Base-by-base conservation (phyloP, 305 asterid genomes). In the Coffea humblotiana region DNA sequence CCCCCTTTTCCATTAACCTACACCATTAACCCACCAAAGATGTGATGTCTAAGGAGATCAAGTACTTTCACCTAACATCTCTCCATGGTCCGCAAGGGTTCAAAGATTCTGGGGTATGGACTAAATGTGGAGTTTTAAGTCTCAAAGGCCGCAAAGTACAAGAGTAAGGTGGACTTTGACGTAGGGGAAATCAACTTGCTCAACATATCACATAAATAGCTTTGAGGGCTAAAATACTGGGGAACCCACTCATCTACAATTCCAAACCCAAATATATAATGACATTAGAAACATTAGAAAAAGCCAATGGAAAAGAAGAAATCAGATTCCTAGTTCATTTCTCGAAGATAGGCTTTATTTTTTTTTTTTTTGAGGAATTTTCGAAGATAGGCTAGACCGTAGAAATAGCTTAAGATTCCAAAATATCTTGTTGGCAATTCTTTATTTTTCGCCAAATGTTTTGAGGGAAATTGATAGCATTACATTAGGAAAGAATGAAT, bases 51-150 rank as follows among this genome's bases (percentile, higher is more conserved):
- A 21, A 49, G 64, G 58, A 16, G 45, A 6, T 29, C 70, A 23
- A 21, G 65, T 60, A 21, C 32, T 5, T 3, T 75, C 78, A 3
- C 70, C 29, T 5, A 60, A 60, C 29, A 23, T 21, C 29, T 6
- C 29, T 56, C 4, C 19, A 56, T 56, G 25, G 23, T 18, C 63
- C 65, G 12, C 32, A 60, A 37, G 18, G 43, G 11, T 18, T 1
- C 32, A 43, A 5, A 52, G 71, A 75, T n/a, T 75, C 58, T 75
- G 9, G 43, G 16, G 47, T 75, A 16, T 75, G 61, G 72, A 61
- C 60, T 18, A 25, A 11, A n/a, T 61, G 25, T 23, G 70, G 27
- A 19, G 23, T 35, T 43, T 18, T 37, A 32, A 32, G 32, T 32
- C 32, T 32, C 32, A 32, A 19, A 54, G 16, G 51, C 25, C 69